Evolutionary conservation across 306 rosid genomes (phyloP).

Genomic region (Cicer yamashitae): DNA sequence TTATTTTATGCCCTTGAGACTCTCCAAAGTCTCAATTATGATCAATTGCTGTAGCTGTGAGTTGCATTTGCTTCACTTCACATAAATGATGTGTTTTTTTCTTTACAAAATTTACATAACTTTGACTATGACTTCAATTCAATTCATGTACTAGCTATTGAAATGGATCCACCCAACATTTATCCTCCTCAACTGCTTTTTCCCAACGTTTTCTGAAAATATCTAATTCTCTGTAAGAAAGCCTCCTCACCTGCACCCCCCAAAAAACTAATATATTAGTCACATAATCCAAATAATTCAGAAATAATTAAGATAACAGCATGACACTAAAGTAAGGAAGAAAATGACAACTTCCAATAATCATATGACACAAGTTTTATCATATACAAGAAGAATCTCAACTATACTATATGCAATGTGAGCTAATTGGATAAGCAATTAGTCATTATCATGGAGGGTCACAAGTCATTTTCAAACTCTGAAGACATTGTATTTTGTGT

Average conservation of each 20-base stretch:
- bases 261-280: constrained; percentile 19
- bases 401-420: neutral
- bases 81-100: constrained; percentile 21
- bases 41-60: neutral
- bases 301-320: constrained; percentile 15
- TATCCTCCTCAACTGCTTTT: constrained; percentile 51
- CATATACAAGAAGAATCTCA: constrained; percentile 3
- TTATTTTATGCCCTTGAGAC: constrained; percentile 25
- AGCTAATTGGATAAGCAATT: constrained; percentile 25
- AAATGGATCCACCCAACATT: constrained; percentile 61
- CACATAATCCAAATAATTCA: neutral
- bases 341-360: neutral
- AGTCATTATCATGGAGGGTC: constrained; percentile 36
- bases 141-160: constrained; percentile 25
- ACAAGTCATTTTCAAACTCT: constrained; percentile 22
- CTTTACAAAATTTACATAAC: constrained; percentile 33
- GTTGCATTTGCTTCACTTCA: constrained; percentile 29
- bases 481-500: neutral
- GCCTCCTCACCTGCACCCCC: constrained; percentile 54
- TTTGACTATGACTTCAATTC: neutral
- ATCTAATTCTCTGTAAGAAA: constrained; percentile 51
- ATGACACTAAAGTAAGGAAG: neutral
- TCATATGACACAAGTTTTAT: neutral
- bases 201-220: constrained; percentile 55
- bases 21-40: constrained; percentile 1